These are phyloP conservation scores for Helotiales sp. DNA, from an alignment of 2,329 filamentous ascomycete genomes.

Conservation along the genomic window DNA sequence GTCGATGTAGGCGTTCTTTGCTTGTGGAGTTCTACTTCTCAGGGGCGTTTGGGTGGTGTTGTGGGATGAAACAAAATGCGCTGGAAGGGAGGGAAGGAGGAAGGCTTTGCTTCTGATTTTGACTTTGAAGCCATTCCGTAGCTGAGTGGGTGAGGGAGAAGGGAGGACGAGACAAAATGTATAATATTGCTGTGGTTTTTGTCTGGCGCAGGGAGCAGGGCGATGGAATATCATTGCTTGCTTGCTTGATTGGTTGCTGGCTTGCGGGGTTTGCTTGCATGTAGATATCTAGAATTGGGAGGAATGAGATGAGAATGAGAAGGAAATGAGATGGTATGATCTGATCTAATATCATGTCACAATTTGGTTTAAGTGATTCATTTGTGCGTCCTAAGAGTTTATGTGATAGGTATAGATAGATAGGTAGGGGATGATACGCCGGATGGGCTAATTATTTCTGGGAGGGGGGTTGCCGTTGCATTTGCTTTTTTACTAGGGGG, in stretches of 20 bases:
- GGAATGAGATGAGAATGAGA: background rate
- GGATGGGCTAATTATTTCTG: no score
- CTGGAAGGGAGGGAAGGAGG: no score
- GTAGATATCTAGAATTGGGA: background rate
- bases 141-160: no score
- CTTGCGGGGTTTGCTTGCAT: background rate
- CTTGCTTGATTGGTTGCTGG: background rate
- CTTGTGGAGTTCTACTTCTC: background rate
- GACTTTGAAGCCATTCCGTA: no score
- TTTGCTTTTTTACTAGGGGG: no score
- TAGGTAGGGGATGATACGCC: no score
- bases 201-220: background rate
- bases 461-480: no score
- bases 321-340: background rate
- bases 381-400: no score
- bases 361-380: no score
- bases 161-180: background rate
- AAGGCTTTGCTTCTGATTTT: no score
- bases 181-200: background rate
- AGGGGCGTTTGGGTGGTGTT: background rate
- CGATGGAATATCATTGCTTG: background rate
- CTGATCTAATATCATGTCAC: no score
- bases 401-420: no score
- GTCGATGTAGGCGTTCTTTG: background rate
- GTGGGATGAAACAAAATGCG: background rate